Conservation (phyloP, 176 grass and related monocot species). For the sorghum (Sorghum bicolor) region Sorghum_bicolor_NCBIv3 NC_012870.2:78008501-78009000, state of each 20-base stretch:
- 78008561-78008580: not conserved
- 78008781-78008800: conserved; percentile 63
- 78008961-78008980: not conserved
- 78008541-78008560: not conserved
- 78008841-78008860: not conserved
- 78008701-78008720: not conserved
- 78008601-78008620: not conserved
- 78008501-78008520: not conserved
- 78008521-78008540: not conserved
- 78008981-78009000: not conserved
- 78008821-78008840: not conserved
- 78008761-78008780: conserved; percentile 56
- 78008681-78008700: not conserved
- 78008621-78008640: not conserved
- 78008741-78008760: not conserved
- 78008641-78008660: not conserved
- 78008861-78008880: not conserved
- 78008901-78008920: not conserved
- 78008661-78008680: not conserved
- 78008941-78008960: not conserved
- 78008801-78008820: conserved; percentile 69
- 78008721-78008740: not conserved
- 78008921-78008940: not conserved
- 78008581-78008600: not conserved
- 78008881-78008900: not conserved